These are phyloP conservation scores for Begonia loranthoides DNA, from an alignment of 306 rosid genomes.

Conservation along the genomic window DNA sequence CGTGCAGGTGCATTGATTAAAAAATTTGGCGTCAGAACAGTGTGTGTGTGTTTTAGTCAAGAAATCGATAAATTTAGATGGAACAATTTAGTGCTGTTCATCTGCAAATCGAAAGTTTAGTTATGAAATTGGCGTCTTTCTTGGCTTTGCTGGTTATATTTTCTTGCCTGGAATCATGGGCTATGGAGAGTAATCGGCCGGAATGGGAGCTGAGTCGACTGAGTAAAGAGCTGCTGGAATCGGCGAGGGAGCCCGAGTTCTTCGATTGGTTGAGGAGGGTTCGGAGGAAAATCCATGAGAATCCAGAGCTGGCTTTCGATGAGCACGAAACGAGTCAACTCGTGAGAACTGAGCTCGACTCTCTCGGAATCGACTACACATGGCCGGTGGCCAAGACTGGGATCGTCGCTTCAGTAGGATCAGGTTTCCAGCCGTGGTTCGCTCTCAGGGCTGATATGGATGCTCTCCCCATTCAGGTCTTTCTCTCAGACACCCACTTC, in stretches of 20 bases:
- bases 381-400: constrained; percentile 52
- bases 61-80: too few species aligned
- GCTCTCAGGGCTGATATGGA: constrained; percentile 60
- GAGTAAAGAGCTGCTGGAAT: constrained; percentile 23
- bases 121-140: neutral
- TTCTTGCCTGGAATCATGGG: constrained; percentile 1
- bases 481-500: neutral
- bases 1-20: too few species aligned
- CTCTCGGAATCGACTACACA: constrained; percentile 22
- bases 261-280: constrained; percentile 22
- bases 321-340: constrained; percentile 34
- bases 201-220: constrained; percentile 12
- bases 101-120: too few species aligned
- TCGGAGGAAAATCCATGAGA: constrained; percentile 46
- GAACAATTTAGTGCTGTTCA: too few species aligned
- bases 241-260: constrained; percentile 30
- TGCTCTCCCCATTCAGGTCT: constrained; percentile 37
- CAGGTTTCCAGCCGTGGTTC: constrained; percentile 36
- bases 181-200: neutral
- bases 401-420: constrained; percentile 33
- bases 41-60: too few species aligned
- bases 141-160: neutral
- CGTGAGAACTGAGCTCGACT: constrained; percentile 39
- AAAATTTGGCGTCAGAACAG: too few species aligned
- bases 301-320: constrained; percentile 48